Evolutionary conservation across 1,284 basidiomycete genomes (phyloP), one percentile per base, ranked within the genome.

Genomic region (Porogramme epimiltina): DNA sequence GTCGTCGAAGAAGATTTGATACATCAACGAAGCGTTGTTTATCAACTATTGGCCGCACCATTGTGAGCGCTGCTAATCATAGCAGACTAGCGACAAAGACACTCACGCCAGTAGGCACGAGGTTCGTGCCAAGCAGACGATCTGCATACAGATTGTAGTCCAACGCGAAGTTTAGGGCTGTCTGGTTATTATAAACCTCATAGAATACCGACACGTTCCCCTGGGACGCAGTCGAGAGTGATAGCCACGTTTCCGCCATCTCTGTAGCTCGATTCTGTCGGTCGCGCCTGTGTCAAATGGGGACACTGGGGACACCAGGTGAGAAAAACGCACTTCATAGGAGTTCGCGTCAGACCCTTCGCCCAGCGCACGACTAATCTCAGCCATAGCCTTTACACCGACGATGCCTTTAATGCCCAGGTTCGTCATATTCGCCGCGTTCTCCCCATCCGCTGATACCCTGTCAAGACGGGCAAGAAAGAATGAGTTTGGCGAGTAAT

Each of bases 401-500:
- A 85, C 70, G 53, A 88, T 86, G 4, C 86, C 64, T 40, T 90
- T 89, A 70, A 89, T 83, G 1, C 85, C 86, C 18, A 89, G 75
- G 60, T 91, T 88, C 13, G 87, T 89, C 67, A 88, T 84, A 62
- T 90, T 89, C 23, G 82, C 80, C 2, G 22, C 49, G 19, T 16
- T 31, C 37, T 58, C 45, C 4, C 84, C 69, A 13, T 79, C 71
- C 2, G 84, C 85, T 25, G 82, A 79, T 62, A 81, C 80, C 66
- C 85, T 83, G 42, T 55, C n/a, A n/a, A n/a, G n/a, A n/a, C n/a
- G n/a, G n/a, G n/a, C n/a, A n/a, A n/a, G n/a, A n/a, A n/a, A n/a
- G n/a, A n/a, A n/a, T n/a, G n/a, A n/a, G n/a, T n/a, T n/a, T n/a
- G n/a, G n/a, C n/a, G n/a, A n/a, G n/a, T n/a, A n/a, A n/a, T n/a